Evolutionary conservation across 768 basidiomycete genomes (phyloP).

Genomic region (Boletus edulis): DNA sequence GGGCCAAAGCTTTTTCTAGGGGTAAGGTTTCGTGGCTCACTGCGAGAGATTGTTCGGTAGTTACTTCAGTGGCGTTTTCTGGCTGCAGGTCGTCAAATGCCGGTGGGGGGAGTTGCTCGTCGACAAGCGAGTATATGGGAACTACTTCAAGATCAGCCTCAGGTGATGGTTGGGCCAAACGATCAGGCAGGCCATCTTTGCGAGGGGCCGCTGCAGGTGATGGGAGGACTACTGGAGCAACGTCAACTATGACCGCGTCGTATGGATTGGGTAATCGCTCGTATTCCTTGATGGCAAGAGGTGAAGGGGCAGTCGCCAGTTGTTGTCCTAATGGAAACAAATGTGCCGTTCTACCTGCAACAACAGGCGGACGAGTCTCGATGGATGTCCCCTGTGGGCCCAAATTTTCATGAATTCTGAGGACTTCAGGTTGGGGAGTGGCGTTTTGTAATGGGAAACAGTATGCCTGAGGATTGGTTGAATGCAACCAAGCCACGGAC

Average conservation of each 20-base stretch:
- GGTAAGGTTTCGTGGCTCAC: not conserved
- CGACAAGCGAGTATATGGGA: conserved; percentile 23
- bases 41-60: not conserved
- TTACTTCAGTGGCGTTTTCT: not conserved
- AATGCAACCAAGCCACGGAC: not conserved
- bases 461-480: not conserved
- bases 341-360: not conserved
- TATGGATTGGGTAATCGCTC: not conserved
- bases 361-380: not conserved
- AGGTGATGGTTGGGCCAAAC: not conserved
- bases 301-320: not conserved
- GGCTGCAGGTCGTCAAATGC: conserved; percentile 19
- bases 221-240: not conserved
- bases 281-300: conserved; percentile 4
- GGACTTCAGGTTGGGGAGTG: not conserved
- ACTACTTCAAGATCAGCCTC: conserved; percentile 16
- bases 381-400: not conserved
- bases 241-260: not conserved
- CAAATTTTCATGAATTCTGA: not conserved
- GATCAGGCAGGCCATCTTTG: not conserved
- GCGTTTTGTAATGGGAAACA: not conserved
- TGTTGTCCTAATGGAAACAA: not conserved
- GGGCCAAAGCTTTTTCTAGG: not conserved
- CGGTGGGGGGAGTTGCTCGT: conserved; percentile 24
- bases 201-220: not conserved